Percentiles rank a stretch among this genome's conserved stretches.
Conservation (phyloP, 345 rosid species). For the Gossypium longicalyx region DNA sequence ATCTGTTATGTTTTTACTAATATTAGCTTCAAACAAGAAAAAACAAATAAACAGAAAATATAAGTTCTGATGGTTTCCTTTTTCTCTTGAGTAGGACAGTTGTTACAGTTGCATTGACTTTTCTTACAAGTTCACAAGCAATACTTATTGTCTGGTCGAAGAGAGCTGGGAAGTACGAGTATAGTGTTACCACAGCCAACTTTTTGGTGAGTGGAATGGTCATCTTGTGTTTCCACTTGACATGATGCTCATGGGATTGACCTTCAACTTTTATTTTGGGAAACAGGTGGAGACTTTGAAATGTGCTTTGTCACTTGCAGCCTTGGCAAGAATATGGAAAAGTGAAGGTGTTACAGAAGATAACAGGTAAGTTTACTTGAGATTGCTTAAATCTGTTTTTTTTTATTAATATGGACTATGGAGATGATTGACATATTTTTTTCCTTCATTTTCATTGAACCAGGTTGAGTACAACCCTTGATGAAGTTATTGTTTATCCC, state of each 20-base stretch:
- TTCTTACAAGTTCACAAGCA: conserved; percentile 96
- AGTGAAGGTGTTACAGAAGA: conserved; percentile 80
- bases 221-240: background rate
- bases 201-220: conserved; percentile 61
- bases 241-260: background rate
- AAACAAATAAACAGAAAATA: background rate
- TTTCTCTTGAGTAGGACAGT: conserved; percentile 40
- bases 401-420: background rate
- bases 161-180: conserved; percentile 96
- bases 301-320: conserved; percentile 76
- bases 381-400: background rate
- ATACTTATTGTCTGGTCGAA: conserved; percentile 98
- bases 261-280: conserved; percentile 5
- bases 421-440: conserved; percentile 9
- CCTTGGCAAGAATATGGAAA: conserved; percentile 74
- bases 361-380: conserved; percentile 51
- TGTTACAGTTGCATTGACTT: conserved; percentile 77
- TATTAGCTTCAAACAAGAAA: background rate
- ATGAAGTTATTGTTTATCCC: conserved; percentile 88
- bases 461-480: conserved; percentile 81
- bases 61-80: background rate
- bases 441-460: conserved; percentile 17
- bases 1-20: background rate
- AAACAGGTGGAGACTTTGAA: conserved; percentile 89
- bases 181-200: conserved; percentile 95